Percentiles rank a stretch among this genome's conserved stretches.
These are phyloP conservation scores for Atalantia buxifolia DNA, from an alignment of 345 rosid species.

Conservation along the genomic window DNA sequence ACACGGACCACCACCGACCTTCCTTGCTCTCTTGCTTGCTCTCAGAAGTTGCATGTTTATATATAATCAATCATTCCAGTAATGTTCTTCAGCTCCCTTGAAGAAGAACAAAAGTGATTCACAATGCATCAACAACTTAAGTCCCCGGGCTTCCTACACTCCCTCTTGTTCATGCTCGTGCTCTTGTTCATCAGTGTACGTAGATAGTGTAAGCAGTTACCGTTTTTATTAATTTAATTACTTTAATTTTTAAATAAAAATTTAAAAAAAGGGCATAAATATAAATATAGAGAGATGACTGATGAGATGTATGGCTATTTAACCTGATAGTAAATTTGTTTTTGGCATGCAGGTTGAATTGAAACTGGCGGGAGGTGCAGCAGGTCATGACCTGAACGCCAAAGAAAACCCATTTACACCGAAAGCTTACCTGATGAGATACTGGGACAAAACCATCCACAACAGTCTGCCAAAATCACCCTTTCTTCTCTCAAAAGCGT, in stretches of 20 bases:
- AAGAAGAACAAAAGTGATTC: too few species aligned
- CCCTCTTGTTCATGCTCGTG: not conserved
- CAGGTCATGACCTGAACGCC: slow-evolving; percentile 20
- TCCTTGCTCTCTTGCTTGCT: too few species aligned
- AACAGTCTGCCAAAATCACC: slow-evolving; percentile 37
- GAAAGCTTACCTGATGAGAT: slow-evolving; percentile 60
- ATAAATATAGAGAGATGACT: too few species aligned
- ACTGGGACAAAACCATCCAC: slow-evolving; percentile 77
- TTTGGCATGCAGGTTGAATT: slow-evolving; percentile 29
- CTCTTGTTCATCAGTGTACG: not conserved
- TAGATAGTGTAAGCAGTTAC: too few species aligned
- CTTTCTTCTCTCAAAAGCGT: slow-evolving; percentile 74
- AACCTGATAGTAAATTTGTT: not conserved
- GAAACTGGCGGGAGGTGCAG: slow-evolving; percentile 7
- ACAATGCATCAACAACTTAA: not conserved
- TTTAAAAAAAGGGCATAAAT: too few species aligned
- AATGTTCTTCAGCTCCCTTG: too few species aligned
- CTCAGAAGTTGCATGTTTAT: too few species aligned
- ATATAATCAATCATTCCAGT: too few species aligned
- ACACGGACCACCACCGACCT: too few species aligned
- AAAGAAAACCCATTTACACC: slow-evolving; percentile 71
- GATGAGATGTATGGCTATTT: too few species aligned
- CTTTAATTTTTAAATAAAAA: too few species aligned
- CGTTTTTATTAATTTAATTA: too few species aligned
- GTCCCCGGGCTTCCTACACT: not conserved